phyloP scores from a whole-genome alignment of 176 grass and related monocot species.

The Oryza australiensis region DNA sequence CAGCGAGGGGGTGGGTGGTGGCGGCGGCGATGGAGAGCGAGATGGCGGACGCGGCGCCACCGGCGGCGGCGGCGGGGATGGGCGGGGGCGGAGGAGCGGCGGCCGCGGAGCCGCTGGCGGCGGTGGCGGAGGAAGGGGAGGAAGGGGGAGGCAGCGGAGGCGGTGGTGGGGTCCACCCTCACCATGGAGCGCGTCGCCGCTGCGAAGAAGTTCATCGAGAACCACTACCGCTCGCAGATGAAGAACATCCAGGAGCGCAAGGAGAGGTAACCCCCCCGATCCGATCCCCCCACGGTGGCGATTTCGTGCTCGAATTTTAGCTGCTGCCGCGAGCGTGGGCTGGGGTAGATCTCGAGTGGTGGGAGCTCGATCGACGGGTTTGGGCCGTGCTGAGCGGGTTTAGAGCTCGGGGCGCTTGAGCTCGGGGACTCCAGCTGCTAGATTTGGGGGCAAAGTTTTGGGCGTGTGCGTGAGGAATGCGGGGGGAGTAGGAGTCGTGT shows the following conservation, averaged over 20 bases:
- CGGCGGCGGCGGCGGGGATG: not conserved
- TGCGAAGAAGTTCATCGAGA: constrained; percentile 99
- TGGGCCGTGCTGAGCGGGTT: constrained; percentile 5
- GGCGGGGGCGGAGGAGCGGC: not conserved
- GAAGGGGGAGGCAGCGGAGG: constrained; percentile 17
- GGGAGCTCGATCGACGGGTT: constrained; percentile 40
- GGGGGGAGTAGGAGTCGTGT: not conserved
- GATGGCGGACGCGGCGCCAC: constrained; percentile 43
- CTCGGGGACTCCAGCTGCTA: not conserved
- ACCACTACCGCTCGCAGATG: constrained; percentile 94
- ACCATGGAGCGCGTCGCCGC: constrained; percentile 98
- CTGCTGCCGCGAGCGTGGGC: not conserved
- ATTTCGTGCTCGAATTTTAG: not conserved
- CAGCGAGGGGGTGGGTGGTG: constrained; percentile 14
- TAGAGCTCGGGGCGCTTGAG: constrained; percentile 23
- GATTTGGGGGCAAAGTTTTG: not conserved
- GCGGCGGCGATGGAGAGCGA: constrained; percentile 55
- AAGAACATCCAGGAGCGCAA: constrained; percentile 95
- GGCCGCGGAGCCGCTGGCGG: constrained; percentile 40
- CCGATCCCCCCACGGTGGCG: not conserved
- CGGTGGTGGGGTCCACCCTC: constrained; percentile 70
- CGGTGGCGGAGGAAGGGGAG: constrained; percentile 58
- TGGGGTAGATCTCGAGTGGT: constrained; percentile 45
- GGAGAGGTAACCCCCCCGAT: constrained; percentile 60
- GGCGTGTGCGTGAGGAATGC: constrained; percentile 13